Evolutionary conservation across 2,329 filamentous ascomycete genomes (phyloP).

Genomic region (Penicillium expansum): DNA sequence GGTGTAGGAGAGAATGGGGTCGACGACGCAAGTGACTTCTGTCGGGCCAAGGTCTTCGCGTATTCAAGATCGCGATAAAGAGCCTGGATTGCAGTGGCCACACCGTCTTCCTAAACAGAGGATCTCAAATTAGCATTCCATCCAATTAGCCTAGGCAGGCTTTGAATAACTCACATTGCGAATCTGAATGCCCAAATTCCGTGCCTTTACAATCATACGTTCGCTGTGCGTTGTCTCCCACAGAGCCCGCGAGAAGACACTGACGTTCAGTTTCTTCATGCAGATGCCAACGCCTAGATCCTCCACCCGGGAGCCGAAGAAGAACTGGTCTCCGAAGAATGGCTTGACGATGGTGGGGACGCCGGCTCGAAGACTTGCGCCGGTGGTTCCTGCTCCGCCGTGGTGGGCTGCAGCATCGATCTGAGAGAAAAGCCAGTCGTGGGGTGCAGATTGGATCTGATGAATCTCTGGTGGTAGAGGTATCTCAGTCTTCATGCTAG

Average conservation of each 20-base stretch:
- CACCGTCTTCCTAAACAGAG: slow-evolving; percentile 71
- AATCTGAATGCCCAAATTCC: slow-evolving; percentile 78
- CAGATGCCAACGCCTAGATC: slow-evolving; percentile 90
- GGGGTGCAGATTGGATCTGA: slow-evolving; percentile 84
- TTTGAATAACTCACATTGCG: slow-evolving; percentile 62
- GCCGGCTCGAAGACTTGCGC: slow-evolving; percentile 84
- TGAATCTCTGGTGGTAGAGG: slow-evolving; percentile 75
- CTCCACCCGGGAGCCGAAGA: slow-evolving; percentile 86
- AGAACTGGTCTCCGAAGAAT: slow-evolving; percentile 98
- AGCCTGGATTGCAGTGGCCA: slow-evolving; percentile 83
- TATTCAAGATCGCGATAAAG: slow-evolving; percentile 96
- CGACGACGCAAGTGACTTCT: slow-evolving; percentile 42
- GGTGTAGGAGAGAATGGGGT: slow-evolving; percentile 36
- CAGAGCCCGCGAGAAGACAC: slow-evolving; percentile 76
- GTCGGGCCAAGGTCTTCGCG: slow-evolving; percentile 76
- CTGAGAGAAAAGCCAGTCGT: slow-evolving; percentile 94
- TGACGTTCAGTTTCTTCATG: slow-evolving; percentile 85
- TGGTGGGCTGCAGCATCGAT: slow-evolving; percentile 95
- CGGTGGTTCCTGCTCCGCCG: slow-evolving; percentile 90
- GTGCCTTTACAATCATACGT: slow-evolving; percentile 86
- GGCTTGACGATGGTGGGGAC: slow-evolving; percentile 93
- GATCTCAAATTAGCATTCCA: slow-evolving; percentile 26
- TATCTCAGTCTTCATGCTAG: slow-evolving; percentile 61
- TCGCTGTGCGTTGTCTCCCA: slow-evolving; percentile 90
- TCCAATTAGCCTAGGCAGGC: neutral